phyloP scores from a whole-genome alignment of 257 asterid genomes.

The Solanum clarkiae region DNA sequence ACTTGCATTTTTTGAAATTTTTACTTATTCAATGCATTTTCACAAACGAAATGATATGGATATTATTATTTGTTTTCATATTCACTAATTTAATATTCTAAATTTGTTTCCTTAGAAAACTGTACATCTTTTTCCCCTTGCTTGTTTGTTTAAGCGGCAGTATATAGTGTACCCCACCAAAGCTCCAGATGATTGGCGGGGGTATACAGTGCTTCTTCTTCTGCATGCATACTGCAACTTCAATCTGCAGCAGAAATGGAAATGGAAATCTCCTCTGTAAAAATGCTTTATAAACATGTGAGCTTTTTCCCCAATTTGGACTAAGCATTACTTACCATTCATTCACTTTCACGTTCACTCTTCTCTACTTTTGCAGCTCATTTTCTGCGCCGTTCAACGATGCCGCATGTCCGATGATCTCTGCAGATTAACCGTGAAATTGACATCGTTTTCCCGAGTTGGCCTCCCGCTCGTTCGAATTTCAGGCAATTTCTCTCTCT shows the following conservation, averaged over 20 bases:
- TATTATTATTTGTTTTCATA: not conserved
- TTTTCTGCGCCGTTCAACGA: conserved; percentile 58
- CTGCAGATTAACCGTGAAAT: conserved; percentile 61
- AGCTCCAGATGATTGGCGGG: not conserved
- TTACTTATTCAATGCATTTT: not conserved
- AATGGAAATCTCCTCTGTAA: conserved; percentile 31
- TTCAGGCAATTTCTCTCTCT: conserved; percentile 32
- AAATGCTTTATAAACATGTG: conserved; percentile 45
- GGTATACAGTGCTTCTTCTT: not conserved
- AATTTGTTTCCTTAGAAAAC: not conserved
- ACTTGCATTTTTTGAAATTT: not conserved
- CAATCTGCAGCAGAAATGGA: conserved; percentile 19
- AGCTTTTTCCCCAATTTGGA: not conserved
- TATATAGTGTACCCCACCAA: not conserved
- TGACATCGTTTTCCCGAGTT: conserved; percentile 17
- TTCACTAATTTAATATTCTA: not conserved
- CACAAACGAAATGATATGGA: not conserved
- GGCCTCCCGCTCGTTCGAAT: conserved; percentile 37
- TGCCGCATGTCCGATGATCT: conserved; percentile 60
- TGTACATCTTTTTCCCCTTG: not conserved
- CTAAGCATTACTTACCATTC: not conserved
- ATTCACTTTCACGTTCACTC: not conserved
- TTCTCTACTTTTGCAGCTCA: conserved; percentile 31
- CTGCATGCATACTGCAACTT: not conserved
- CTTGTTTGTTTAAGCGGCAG: not conserved